Evolutionary conservation across 2,329 filamentous ascomycete genomes (phyloP).

Genomic region (Alternaria brassicicola): DNA sequence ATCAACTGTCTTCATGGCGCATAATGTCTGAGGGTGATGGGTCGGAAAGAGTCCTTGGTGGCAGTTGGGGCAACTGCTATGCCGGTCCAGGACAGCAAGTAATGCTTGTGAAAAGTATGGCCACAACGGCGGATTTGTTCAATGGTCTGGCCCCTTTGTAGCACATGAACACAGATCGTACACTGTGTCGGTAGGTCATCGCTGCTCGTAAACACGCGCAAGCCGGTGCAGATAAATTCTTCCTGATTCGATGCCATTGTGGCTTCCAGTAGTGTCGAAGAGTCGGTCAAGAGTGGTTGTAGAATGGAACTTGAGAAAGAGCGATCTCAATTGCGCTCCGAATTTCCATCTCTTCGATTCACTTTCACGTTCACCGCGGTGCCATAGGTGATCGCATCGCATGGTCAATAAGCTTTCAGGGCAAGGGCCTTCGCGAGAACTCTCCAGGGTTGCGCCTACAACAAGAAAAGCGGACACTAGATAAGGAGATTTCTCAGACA

Average conservation of each 20-base stretch:
- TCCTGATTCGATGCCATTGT: background rate
- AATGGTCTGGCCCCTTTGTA: background rate
- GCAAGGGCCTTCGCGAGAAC: background rate
- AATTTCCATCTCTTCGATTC: background rate
- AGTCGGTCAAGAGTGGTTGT: background rate
- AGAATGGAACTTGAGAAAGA: background rate
- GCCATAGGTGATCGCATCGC: background rate
- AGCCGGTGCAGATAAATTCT: background rate
- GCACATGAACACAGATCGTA: background rate
- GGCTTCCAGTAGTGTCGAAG: background rate
- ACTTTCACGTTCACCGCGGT: background rate
- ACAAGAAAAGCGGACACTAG: background rate
- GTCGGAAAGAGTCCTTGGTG: background rate
- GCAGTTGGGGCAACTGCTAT: background rate
- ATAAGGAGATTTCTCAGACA: too few relatives aligned
- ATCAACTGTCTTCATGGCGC: too few relatives aligned
- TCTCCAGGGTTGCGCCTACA: background rate
- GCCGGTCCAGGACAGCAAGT: background rate
- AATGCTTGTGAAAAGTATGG: background rate
- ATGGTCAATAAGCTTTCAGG: background rate
- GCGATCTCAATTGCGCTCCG: background rate
- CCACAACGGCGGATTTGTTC: background rate
- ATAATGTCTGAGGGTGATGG: too few relatives aligned
- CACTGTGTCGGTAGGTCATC: background rate
- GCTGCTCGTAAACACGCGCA: background rate